A percentile compares a stretch with the other conserved stretches of the same genome.
phyloP scores from a whole-genome alignment of 1,139 yeast species.

The Tardiomyces blankii region DNA sequence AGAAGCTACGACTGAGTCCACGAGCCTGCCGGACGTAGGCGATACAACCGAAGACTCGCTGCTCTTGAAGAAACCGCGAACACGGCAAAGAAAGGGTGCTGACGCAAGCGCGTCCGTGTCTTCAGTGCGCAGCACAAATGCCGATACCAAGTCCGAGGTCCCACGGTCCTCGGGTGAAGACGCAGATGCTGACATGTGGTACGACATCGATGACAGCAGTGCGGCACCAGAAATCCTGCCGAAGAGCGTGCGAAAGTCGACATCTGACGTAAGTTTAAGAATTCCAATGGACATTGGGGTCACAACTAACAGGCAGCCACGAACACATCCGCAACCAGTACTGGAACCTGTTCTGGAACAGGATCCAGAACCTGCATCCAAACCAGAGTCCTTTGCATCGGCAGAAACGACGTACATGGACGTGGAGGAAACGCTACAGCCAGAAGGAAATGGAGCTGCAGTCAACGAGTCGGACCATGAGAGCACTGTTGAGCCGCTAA shows the following conservation, averaged over 20 bases:
- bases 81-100: background rate
- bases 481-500: too few relatives aligned
- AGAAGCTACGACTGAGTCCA: too few relatives aligned
- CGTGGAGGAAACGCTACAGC: too few relatives aligned
- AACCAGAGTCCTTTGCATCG: too few relatives aligned
- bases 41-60: background rate
- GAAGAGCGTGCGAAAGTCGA: background rate
- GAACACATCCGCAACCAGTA: too few relatives aligned
- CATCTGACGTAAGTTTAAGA: background rate
- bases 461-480: too few relatives aligned
- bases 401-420: too few relatives aligned
- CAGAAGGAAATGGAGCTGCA: too few relatives aligned
- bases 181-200: background rate
- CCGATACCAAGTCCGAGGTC: background rate
- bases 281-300: too few relatives aligned
- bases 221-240: background rate
- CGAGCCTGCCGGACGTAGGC: background rate
- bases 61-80: background rate
- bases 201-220: background rate
- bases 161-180: background rate
- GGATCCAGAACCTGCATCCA: too few relatives aligned
- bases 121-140: background rate
- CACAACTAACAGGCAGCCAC: too few relatives aligned
- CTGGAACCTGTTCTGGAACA: too few relatives aligned
- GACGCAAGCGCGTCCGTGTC: background rate